Evolutionary conservation across 306 rosid species (phyloP).

Genomic region (Rosa chinensis): DNA sequence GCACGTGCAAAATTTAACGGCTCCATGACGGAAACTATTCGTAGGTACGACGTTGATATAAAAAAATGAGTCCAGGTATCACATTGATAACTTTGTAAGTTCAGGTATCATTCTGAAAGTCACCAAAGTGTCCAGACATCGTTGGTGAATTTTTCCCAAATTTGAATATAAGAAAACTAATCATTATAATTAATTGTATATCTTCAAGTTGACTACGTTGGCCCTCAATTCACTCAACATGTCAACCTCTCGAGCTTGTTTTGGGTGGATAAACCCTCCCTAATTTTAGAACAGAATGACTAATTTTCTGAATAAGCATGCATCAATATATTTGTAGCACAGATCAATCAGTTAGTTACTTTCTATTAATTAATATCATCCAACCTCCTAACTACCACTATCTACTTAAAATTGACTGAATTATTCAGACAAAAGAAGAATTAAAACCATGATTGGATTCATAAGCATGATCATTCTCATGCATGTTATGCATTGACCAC

Average conservation of each 20-base stretch:
- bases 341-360: neutral
- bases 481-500: neutral
- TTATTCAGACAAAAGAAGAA: no score
- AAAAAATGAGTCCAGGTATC: no score
- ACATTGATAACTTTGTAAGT: no score
- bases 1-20: no score
- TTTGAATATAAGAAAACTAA: no score
- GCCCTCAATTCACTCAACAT: neutral
- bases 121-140: no score
- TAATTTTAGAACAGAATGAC: no score
- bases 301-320: neutral
- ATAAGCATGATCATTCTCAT: conserved; percentile 10
- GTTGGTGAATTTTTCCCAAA: no score
- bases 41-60: no score
- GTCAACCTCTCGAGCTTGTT: neutral
- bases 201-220: neutral
- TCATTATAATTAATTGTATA: neutral
- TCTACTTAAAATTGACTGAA: neutral
- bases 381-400: neutral
- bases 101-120: no score
- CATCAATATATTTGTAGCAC: neutral
- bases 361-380: neutral
- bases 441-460: neutral
- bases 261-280: neutral
- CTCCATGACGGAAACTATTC: no score